Evolutionary conservation across 2,329 filamentous ascomycete species (phyloP).

Genomic region (Cladosporium sp.): DNA sequence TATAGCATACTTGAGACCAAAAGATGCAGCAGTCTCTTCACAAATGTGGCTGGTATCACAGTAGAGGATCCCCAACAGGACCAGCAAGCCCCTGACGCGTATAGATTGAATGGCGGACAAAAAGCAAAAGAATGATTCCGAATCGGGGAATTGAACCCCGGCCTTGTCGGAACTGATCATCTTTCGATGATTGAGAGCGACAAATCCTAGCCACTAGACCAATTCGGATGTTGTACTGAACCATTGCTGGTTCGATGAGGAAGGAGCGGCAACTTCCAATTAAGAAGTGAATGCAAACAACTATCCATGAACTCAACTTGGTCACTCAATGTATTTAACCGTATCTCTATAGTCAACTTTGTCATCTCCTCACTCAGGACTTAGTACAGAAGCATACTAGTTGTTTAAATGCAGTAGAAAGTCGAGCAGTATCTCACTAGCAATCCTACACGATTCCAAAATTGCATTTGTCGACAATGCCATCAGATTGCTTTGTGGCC

Average conservation of each 20-base stretch:
- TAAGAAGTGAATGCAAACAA: too few relatives aligned
- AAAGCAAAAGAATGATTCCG: conserved; percentile 1
- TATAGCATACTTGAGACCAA: not conserved
- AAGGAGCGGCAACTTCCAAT: too few relatives aligned
- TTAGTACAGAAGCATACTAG: too few relatives aligned
- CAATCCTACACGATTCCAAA: too few relatives aligned
- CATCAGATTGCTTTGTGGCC: too few relatives aligned
- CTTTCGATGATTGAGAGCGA: conserved; percentile 14
- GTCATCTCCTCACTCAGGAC: too few relatives aligned
- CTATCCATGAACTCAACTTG: too few relatives aligned
- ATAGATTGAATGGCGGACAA: not conserved
- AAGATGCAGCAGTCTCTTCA: not conserved
- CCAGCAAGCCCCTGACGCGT: not conserved
- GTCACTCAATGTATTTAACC: too few relatives aligned
- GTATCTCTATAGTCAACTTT: too few relatives aligned
- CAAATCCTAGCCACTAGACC: conserved; percentile 17
- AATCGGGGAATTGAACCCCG: conserved; percentile 17
- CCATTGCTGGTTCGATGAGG: not conserved
- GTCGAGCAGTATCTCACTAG: too few relatives aligned
- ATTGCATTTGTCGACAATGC: too few relatives aligned
- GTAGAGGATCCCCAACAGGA: not conserved
- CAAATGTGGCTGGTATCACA: not conserved
- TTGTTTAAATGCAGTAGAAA: too few relatives aligned
- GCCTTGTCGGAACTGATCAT: conserved; percentile 14
- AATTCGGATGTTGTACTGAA: conserved; percentile 6